phyloP scores from a whole-genome alignment of 2,329 filamentous ascomycete genomes.

The Alternaria ethzedia region DNA sequence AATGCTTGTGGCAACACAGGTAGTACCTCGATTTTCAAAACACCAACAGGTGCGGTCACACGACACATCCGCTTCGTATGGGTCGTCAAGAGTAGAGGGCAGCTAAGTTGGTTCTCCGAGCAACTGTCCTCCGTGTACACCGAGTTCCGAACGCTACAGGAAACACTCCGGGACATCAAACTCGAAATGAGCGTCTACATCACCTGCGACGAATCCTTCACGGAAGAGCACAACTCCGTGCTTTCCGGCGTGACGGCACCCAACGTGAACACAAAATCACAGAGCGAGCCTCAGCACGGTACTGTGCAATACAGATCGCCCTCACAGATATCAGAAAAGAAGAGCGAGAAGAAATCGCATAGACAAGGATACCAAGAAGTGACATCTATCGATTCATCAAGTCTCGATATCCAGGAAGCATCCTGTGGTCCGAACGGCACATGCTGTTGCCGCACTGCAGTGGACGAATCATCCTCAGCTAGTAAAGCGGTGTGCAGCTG shows the following conservation, averaged over 20 bases:
- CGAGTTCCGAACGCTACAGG: slow-evolving; percentile 52
- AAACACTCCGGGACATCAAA: slow-evolving; percentile 48
- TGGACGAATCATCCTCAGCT: slow-evolving; percentile 50
- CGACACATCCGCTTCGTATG: slow-evolving; percentile 63
- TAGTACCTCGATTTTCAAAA: slow-evolving; percentile 22
- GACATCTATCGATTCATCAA: slow-evolving; percentile 9
- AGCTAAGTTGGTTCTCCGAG: slow-evolving; percentile 60
- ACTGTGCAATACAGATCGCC: slow-evolving; percentile 26
- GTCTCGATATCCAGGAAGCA: slow-evolving; percentile 24
- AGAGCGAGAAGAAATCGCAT: slow-evolving; percentile 20
- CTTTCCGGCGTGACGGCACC: slow-evolving; percentile 31
- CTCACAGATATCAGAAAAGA: slow-evolving; percentile 6
- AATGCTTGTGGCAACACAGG: slow-evolving; percentile 17
- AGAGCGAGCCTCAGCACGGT: slow-evolving; percentile 14
- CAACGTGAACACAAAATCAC: slow-evolving; percentile 6
- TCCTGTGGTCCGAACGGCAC: slow-evolving; percentile 36
- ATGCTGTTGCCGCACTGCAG: slow-evolving; percentile 59
- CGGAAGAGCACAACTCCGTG: slow-evolving; percentile 48
- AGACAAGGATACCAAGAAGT: slow-evolving; percentile 31
- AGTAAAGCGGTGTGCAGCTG: slow-evolving; percentile 25
- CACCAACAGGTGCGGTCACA: slow-evolving; percentile 48
- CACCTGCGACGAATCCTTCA: slow-evolving; percentile 59
- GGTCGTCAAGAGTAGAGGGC: slow-evolving; percentile 63
- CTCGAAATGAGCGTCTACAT: slow-evolving; percentile 62
- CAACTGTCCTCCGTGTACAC: slow-evolving; percentile 56